Base-by-base conservation (phyloP, 176 grass and related monocot genomes). In the Paspalum vaginatum region DNA sequence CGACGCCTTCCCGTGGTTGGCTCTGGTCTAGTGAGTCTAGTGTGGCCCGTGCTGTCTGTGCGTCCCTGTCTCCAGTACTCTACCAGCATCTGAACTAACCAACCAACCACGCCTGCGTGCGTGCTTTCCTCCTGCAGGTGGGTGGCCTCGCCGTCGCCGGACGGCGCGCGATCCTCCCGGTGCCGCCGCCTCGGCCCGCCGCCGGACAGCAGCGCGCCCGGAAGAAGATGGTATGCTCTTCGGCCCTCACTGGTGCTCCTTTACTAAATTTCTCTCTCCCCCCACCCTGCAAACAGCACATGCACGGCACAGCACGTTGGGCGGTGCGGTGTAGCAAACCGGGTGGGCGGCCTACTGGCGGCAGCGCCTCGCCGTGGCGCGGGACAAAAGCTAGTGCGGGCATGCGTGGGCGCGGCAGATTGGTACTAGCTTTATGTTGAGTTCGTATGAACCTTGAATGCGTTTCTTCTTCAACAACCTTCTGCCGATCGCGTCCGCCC, bases 221-320 rank as follows among this genome's bases (percentile, higher is more conserved):
- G 64, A 91, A 91, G 72, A 91, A 91, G 43, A 88, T 91, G 85
- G 89, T 91, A 59, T 80, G 39, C 69, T 6, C 13, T 43, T 59
- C 1, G 13, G 22, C 9, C 4, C 18, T 58, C 9, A 4, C 7
- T 49, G 49, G 21, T 25, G n/a, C 21, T 13, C 32, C 32, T 32
- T 3, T 32, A 1, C 32, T 32, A 32, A 32, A 32, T 32, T 32
- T 32, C 32, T 15, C 2, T 16, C 12, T 21, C 44, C 22, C 2
- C 5, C 39, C 40, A 4, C n/a, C 16, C 1, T n/a, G n/a, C n/a
- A 49, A 24, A 21, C 9, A 32, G 9, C n/a, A 15, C 37, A 74
- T 32, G 32, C 51, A 3, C n/a, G n/a, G n/a, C n/a, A n/a, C n/a
- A n/a, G n/a, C n/a, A n/a, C n/a, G n/a, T n/a, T n/a, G n/a, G n/a